Evolutionary conservation across 2,329 filamentous ascomycete species (phyloP), one percentile per base, ranked within the genome.

Genomic region (Diaporthe batatas): DNA sequence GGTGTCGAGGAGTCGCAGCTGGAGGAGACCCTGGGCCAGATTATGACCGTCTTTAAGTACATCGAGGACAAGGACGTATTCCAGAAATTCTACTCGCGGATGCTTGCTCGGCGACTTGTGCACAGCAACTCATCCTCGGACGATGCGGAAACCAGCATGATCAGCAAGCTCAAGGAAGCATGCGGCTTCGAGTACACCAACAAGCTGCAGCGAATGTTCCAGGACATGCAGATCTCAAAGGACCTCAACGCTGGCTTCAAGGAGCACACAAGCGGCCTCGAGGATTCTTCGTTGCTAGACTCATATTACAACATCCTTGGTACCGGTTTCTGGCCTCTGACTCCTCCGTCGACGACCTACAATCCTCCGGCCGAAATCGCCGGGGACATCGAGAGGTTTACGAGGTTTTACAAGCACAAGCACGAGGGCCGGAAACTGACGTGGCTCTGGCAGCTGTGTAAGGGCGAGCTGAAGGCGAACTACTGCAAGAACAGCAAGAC

Each of bases 31-130:
- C 86, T 98, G 39, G 91, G 91, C 25, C 94, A 98, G 82, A 96
- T 99, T 79, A 99, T 99, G 96, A 98, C 96, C 1, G 94, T 99
- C 71, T 99, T 99, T 90, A 98, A 98, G 86, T 99, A 99, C 83
- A 98, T 99, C 76, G 96, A 99, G 81, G 97, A 99, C 84, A 99
- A 99, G 87, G 96, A 99, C 80, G 97, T 99, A 6, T 99, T 99
- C 89, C 96, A 98, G 83, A 99, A 98, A 83, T 99, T 98, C 84
- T 99, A 99, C 84, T 97, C 96, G 2, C 93, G 95, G 75, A 98
- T 98, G 92, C 86, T 99, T 78, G 96, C 96, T 65, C 94, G 97
- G 82, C 94, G 96, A 78, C 86, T 99, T 71, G 96, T 99, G 23
- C 94, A 98, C 82, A 95, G 93, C 81, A 98, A 93, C 81, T 98